Conservation (phyloP, 108 stramenopile species). For the Bacterosira constricta region DNA sequence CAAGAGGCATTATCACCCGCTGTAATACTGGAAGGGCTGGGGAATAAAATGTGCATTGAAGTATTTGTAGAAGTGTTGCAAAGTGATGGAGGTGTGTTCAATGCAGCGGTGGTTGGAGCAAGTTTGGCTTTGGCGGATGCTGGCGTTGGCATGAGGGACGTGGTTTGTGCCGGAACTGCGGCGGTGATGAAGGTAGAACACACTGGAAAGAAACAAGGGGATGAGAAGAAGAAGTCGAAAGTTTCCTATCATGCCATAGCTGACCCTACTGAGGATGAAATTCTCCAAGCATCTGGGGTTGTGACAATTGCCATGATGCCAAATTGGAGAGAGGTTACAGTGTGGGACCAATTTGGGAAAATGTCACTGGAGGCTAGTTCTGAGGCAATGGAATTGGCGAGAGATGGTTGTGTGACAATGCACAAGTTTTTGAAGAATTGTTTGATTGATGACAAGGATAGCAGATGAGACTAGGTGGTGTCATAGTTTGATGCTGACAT, state of each 20-base stretch:
- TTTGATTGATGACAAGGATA: conserved; percentile 29
- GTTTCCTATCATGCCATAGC: conserved; percentile 40
- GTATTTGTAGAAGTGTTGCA: conserved; percentile 77
- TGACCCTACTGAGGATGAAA: conserved; percentile 73
- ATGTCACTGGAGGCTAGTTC: conserved; percentile 49
- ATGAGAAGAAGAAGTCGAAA: conserved; percentile 6
- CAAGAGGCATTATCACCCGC: conserved; percentile 61
- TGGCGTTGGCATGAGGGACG: conserved; percentile 63
- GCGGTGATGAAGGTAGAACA: conserved; percentile 48
- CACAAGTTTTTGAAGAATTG: conserved; percentile 76
- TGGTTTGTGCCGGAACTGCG: conserved; percentile 67
- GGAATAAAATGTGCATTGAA: conserved; percentile 60
- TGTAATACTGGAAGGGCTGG: conserved; percentile 31
- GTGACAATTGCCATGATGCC: conserved; percentile 77
- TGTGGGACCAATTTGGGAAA: conserved; percentile 77
- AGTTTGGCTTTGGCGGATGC: conserved; percentile 79
- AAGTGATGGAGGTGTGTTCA: conserved; percentile 77
- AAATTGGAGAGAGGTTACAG: conserved; percentile 78
- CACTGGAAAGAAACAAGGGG: not conserved
- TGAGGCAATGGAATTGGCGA: conserved; percentile 75
- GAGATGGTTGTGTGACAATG: conserved; percentile 80
- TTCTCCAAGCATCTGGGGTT: conserved; percentile 49
- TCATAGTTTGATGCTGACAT: too few relatives aligned
- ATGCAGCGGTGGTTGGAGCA: conserved; percentile 69
- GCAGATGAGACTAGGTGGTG: too few relatives aligned